Base-by-base conservation (phyloP, 495 filamentous ascomycete genomes). In the Penicillium riverlandense region DNA sequence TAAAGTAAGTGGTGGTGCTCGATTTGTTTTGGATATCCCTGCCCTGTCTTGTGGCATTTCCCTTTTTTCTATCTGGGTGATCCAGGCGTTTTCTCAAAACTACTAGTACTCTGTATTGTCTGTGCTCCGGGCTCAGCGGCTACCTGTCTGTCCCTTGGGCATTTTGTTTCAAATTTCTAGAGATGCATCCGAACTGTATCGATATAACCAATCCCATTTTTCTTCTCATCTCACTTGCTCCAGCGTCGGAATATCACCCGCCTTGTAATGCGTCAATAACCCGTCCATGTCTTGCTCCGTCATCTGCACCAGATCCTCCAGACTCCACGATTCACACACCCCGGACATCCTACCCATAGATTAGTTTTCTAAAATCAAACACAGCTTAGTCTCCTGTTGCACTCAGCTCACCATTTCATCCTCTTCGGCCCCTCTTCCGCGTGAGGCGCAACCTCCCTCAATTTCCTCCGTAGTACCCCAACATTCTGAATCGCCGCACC, bases 281-380 rank as follows among this genome's bases (percentile, higher is more conserved):
- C 64, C 70, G 16, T 83, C 79, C 86, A 97, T 96, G 55, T 96
- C 90, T 42, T 80, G 69, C 29, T 94, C 90, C 16, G 77, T 73
- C 80, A 98, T 84, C 32, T 79, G 75, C 41, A 88, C 89, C 51
- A 98, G 76, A 37, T 97, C 88, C 42, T 94, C 85, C 53, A 92
- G 73, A 38, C 69, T 82, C 75, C 92, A 98, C 29, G 76, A 71
- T 56, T 96, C 89, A 65, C 92, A 96, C 11, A 97, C 84, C 38
- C 75, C 81, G 1, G 84, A 87, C 84, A 97, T 97, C 85, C 82
- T 85, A 41, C 34, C 9, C 32, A 34, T 34, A 3, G 3, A 34
- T 34, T 34, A 34, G 32, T 11, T 46, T 11, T 9, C 34, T 29
- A 11, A 12, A 22, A 22, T 22, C 2, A 22, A 22, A 6, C 22